A percentile compares a stretch with the other conserved stretches of the same genome.
phyloP scores from a whole-genome alignment of 768 basidiomycete species.

The Boletellus ananas region DNA sequence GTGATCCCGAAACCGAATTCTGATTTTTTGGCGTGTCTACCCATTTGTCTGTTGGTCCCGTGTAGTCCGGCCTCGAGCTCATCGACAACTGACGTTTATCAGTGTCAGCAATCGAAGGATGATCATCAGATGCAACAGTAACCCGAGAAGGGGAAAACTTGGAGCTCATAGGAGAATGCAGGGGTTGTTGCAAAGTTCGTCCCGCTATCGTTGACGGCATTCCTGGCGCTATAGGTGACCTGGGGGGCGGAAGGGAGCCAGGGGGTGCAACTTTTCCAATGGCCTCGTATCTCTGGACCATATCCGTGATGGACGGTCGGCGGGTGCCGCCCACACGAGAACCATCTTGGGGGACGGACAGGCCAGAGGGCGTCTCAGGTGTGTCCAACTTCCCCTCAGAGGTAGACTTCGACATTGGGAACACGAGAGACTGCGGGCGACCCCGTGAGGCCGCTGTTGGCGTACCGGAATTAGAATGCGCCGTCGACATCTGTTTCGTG shows the following conservation, averaged over 20 bases:
- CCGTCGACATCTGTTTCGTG: slow-evolving; percentile 28
- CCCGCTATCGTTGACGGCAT: slow-evolving; percentile 16
- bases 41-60: slow-evolving; percentile 18
- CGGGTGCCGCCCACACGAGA: slow-evolving; percentile 40
- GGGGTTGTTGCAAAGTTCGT: slow-evolving; percentile 18
- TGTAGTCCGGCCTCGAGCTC: slow-evolving; percentile 10
- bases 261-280: slow-evolving; percentile 39
- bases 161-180: slow-evolving; percentile 21
- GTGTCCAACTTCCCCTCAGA: slow-evolving; percentile 39
- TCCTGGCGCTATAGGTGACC: slow-evolving; percentile 19
- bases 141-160: slow-evolving; percentile 25
- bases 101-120: slow-evolving; percentile 10
- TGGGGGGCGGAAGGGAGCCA: slow-evolving; percentile 30
- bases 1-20: slow-evolving; percentile 22
- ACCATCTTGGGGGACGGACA: slow-evolving; percentile 48
- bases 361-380: slow-evolving; percentile 31
- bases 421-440: slow-evolving; percentile 79
- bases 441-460: slow-evolving; percentile 41
- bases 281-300: slow-evolving; percentile 80
- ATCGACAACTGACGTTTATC: slow-evolving; percentile 19
- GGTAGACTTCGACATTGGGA: slow-evolving; percentile 44
- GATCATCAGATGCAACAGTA: slow-evolving; percentile 8
- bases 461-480: slow-evolving; percentile 18
- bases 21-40: slow-evolving; percentile 12
- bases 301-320: slow-evolving; percentile 79